These are phyloP conservation scores for Starmerella potacharoeniae DNA, from an alignment of 805 yeast species.

Conservation along the genomic window DNA sequence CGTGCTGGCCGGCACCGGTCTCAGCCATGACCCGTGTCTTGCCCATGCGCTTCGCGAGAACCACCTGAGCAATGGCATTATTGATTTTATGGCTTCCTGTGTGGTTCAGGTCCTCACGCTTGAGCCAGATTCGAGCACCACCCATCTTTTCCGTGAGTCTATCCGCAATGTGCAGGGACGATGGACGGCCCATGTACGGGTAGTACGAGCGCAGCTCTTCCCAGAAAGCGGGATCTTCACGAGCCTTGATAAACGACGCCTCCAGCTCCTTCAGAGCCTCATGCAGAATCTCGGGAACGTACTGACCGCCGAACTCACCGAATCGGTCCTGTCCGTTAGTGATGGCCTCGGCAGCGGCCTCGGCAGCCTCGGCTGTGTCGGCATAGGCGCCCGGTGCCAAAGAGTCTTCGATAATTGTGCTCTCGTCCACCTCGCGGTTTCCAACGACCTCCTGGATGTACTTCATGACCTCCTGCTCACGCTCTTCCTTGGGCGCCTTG, in stretches of 20 bases:
- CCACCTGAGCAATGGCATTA: conserved; percentile 38
- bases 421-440: conserved; percentile 30
- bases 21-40: conserved; percentile 38
- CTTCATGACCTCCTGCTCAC: conserved; percentile 51
- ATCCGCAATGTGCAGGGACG: conserved; percentile 81
- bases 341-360: conserved; percentile 24
- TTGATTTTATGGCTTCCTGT: conserved; percentile 40
- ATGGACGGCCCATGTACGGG: conserved; percentile 93
- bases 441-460: conserved; percentile 63
- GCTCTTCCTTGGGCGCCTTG: conserved; percentile 40
- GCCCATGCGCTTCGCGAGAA: conserved; percentile 36
- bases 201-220: conserved; percentile 74
- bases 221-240: conserved; percentile 89
- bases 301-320: conserved; percentile 97
- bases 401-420: conserved; percentile 8
- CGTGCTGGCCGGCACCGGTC: conserved; percentile 44
- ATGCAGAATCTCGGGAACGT: conserved; percentile 92
- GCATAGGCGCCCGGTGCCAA: conserved; percentile 5
- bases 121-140: conserved; percentile 94
- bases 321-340: conserved; percentile 55
- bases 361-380: conserved; percentile 9
- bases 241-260: conserved; percentile 73
- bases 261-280: conserved; percentile 85
- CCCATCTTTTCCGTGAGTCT: conserved; percentile 82
- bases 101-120: conserved; percentile 74